Evolutionary conservation across 2,329 filamentous ascomycete genomes (phyloP).

Genomic region (Aspergillus sclerotialis): DNA sequence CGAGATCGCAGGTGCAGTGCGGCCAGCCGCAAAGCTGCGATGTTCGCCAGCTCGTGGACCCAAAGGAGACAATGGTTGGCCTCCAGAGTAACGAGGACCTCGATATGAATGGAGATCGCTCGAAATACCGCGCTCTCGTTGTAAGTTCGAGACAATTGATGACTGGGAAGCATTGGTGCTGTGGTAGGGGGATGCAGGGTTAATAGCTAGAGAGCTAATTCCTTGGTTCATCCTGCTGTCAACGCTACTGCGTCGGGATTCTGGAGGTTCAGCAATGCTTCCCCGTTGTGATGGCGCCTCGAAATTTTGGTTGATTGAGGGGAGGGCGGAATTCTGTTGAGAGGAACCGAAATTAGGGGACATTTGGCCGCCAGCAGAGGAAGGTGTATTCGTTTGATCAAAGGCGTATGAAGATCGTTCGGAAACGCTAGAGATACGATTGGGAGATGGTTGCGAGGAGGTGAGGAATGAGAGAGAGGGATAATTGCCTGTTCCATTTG

Average conservation of each 20-base stretch:
- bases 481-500: conserved; percentile 38
- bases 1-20: conserved; percentile 43
- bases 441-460: conserved; percentile 40
- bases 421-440: conserved; percentile 30
- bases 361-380: conserved; percentile 32
- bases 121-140: conserved; percentile 36
- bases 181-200: conserved; percentile 41
- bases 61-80: conserved; percentile 35
- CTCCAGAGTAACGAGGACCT: conserved; percentile 34
- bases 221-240: conserved; percentile 45
- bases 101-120: conserved; percentile 33
- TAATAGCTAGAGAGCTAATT: conserved; percentile 41
- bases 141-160: conserved; percentile 37
- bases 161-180: conserved; percentile 41
- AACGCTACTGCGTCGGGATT: conserved; percentile 44
- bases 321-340: conserved; percentile 41
- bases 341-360: conserved; percentile 31
- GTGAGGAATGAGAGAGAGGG: conserved; percentile 37
- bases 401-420: conserved; percentile 37
- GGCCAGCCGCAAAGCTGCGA: conserved; percentile 37
- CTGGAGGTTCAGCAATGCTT: conserved; percentile 35
- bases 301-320: conserved; percentile 54
- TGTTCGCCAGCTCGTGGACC: conserved; percentile 33
- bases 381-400: conserved; percentile 30
- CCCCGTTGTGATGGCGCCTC: conserved; percentile 43